A percentile compares a stretch with the other conserved stretches of the same genome.
phyloP scores from a whole-genome alignment of 2,329 filamentous ascomycete genomes.

The Alternaria burnsii region DNA sequence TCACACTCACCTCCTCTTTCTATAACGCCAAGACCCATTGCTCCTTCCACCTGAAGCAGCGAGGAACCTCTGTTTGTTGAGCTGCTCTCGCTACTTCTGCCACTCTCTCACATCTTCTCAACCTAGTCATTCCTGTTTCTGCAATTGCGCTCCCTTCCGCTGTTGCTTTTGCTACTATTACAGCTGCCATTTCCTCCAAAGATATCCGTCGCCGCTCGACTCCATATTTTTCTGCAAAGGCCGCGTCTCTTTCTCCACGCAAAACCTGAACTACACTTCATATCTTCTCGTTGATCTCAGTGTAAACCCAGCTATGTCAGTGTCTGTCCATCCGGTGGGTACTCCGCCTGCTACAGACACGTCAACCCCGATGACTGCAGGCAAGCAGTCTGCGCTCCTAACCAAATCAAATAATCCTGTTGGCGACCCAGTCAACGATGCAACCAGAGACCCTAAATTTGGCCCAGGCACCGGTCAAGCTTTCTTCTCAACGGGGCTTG shows the following conservation, averaged over 20 bases:
- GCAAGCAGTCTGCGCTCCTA: neutral
- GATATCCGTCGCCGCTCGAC: slow-evolving; percentile 11
- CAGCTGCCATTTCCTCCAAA: slow-evolving; percentile 10
- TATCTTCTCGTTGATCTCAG: slow-evolving; percentile 9
- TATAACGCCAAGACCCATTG: slow-evolving; percentile 5
- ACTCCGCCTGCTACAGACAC: slow-evolving; percentile 5
- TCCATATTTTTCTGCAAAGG: slow-evolving; percentile 8
- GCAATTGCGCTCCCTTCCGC: slow-evolving; percentile 3
- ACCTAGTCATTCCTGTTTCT: neutral
- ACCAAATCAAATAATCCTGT: slow-evolving; percentile 20
- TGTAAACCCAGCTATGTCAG: slow-evolving; percentile 3
- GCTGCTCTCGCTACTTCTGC: neutral
- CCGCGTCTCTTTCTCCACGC: neutral
- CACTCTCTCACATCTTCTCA: neutral
- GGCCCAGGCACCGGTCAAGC: slow-evolving; percentile 21
- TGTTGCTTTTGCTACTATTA: neutral
- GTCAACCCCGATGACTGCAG: slow-evolving; percentile 2
- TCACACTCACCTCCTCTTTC: slow-evolving; percentile 20
- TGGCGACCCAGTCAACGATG: slow-evolving; percentile 4
- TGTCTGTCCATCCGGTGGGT: neutral
- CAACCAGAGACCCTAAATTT: slow-evolving; percentile 12
- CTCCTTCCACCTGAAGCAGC: slow-evolving; percentile 15
- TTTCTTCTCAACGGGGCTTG: slow-evolving; percentile 43
- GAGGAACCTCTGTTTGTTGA: slow-evolving; percentile 4
- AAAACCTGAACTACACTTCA: neutral